Evolutionary conservation across 2,329 filamentous ascomycete species (phyloP).

Genomic region (Fusarium sp.): DNA sequence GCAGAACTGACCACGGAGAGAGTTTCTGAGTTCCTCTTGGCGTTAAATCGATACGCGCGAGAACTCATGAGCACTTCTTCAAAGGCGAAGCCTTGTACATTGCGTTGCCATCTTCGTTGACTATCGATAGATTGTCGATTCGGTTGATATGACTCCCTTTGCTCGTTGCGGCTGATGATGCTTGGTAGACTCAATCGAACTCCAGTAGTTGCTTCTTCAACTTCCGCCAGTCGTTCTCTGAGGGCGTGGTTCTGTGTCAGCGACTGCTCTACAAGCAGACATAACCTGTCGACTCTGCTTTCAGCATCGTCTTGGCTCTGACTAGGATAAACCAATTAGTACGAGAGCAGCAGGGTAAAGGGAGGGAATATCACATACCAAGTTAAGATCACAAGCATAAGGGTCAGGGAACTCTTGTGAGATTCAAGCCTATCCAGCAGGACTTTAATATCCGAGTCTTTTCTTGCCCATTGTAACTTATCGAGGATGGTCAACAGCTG

Average conservation of each 20-base stretch:
- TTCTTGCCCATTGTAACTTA: conserved; percentile 4
- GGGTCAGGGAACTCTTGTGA: conserved; percentile 17
- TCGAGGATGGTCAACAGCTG: not conserved
- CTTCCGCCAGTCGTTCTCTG: conserved; percentile 1
- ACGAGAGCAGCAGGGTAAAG: not conserved
- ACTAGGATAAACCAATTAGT: not conserved
- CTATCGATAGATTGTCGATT: not conserved
- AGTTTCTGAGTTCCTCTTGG: conserved; percentile 10
- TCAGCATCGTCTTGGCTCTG: conserved; percentile 20
- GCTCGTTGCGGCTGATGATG: too few relatives aligned
- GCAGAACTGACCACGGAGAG: conserved; percentile 17
- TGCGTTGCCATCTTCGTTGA: conserved; percentile 8
- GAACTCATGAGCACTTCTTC: conserved; percentile 20
- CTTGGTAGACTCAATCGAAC: too few relatives aligned
- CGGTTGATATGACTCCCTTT: too few relatives aligned
- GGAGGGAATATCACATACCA: not conserved
- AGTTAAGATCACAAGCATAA: conserved; percentile 20
- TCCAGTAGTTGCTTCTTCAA: not conserved
- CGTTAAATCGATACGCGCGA: conserved; percentile 3
- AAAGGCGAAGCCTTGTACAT: not conserved
- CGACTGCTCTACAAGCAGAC: conserved; percentile 8
- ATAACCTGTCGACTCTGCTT: conserved; percentile 15
- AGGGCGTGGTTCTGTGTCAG: not conserved
- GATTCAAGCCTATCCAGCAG: conserved; percentile 15
- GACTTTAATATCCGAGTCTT: conserved; percentile 13